phyloP scores from a whole-genome alignment of 305 asterid species.

The Rubia balearica region DNA sequence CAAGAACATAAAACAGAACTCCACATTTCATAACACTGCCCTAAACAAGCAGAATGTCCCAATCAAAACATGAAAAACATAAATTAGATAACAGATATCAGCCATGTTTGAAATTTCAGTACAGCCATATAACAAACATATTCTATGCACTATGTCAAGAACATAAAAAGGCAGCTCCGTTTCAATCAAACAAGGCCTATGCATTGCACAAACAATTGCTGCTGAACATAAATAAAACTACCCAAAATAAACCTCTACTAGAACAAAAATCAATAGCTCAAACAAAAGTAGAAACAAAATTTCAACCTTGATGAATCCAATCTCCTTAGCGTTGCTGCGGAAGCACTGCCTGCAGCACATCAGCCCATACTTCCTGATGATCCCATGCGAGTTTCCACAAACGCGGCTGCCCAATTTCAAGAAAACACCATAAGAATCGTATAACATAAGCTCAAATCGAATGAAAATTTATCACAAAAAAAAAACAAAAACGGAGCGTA shows the following conservation, averaged over 20 bases:
- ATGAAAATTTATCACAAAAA: not conserved
- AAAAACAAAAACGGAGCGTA: not conserved
- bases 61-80: not conserved
- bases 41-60: no score
- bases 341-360: conserved; percentile 40
- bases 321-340: conserved; percentile 33
- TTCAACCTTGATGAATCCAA: conserved; percentile 32
- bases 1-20: no score
- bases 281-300: not conserved
- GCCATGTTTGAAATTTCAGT: not conserved
- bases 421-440: not conserved
- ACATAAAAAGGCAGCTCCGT: no score
- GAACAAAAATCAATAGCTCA: not conserved
- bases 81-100: no score
- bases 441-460: not conserved
- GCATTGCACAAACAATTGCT: not conserved
- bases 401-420: conserved; percentile 22
- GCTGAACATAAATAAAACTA: not conserved
- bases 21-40: not conserved
- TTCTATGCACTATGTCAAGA: no score
- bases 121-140: no score
- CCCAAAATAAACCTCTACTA: no score
- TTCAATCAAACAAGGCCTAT: no score
- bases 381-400: conserved; percentile 31
- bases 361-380: conserved; percentile 36